Conservation (phyloP, 2,329 filamentous ascomycete species). For the Trichophaea hybrida region DNA sequence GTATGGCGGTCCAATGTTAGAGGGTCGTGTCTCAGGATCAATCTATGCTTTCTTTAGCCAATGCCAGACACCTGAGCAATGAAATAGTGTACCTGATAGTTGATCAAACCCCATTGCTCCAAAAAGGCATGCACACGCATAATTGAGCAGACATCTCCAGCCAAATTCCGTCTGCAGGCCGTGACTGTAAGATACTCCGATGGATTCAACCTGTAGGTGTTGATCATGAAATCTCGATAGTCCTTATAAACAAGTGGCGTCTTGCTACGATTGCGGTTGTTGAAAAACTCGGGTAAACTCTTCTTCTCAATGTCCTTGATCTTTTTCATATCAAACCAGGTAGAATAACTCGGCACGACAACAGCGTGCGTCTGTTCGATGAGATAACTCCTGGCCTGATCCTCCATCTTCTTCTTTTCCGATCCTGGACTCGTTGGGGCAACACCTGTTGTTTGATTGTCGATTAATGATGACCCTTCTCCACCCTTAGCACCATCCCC, state of each 20-base stretch:
- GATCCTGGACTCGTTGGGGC: slow-evolving; percentile 33
- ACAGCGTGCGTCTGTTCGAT: slow-evolving; percentile 90
- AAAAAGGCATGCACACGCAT: slow-evolving; percentile 98
- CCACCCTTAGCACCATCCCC: not conserved
- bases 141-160: slow-evolving; percentile 94
- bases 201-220: slow-evolving; percentile 92
- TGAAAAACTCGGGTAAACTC: slow-evolving; percentile 95
- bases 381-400: slow-evolving; percentile 77
- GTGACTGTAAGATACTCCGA: slow-evolving; percentile 95
- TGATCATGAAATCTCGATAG: slow-evolving; percentile 99
- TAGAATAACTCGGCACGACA: slow-evolving; percentile 91
- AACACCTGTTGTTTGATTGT: not conserved
- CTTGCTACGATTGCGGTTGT: slow-evolving; percentile 94
- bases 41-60: slow-evolving; percentile 45
- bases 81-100: slow-evolving; percentile 64
- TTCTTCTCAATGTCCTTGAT: slow-evolving; percentile 89
- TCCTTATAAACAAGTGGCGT: slow-evolving; percentile 96
- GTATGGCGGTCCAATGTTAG: slow-evolving; percentile 88
- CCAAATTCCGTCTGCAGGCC: slow-evolving; percentile 83
- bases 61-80: not conserved
- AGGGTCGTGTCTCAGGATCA: slow-evolving; percentile 86
- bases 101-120: slow-evolving; percentile 97
- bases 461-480: not conserved
- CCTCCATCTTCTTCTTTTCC: slow-evolving; percentile 61
- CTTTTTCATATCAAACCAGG: slow-evolving; percentile 96